These are phyloP conservation scores for Auricularia heimuer DNA, from an alignment of 768 basidiomycete species.

Conservation along the genomic window DNA sequence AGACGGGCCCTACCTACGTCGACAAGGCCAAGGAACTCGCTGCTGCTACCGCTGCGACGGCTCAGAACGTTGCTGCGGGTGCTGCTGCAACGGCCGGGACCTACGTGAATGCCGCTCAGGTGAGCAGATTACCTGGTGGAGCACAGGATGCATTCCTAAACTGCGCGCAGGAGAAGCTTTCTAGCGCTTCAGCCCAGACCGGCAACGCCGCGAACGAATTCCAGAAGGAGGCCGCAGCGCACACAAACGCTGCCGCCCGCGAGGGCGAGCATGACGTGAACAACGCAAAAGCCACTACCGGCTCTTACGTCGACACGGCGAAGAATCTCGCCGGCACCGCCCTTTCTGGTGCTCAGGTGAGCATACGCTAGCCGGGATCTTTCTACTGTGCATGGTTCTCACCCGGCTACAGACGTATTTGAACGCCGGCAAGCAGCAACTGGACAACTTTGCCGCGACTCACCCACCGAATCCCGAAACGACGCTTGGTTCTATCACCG, in stretches of 20 bases:
- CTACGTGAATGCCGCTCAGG: background rate
- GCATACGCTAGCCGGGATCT: conserved; percentile 2
- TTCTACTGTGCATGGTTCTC: background rate
- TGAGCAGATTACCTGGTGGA: background rate
- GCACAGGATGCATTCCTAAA: background rate
- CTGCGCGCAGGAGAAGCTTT: conserved; percentile 1
- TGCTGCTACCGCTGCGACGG: background rate
- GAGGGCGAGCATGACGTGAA: conserved; percentile 47
- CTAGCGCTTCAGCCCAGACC: conserved; percentile 10
- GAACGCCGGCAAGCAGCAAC: conserved; percentile 4
- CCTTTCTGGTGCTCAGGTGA: conserved; percentile 37
- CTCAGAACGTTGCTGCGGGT: conserved; percentile 1
- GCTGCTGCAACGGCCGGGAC: background rate
- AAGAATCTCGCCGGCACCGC: conserved; percentile 37
- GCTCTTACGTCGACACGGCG: conserved; percentile 45
- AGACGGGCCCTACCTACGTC: background rate
- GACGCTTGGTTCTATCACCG: conserved; percentile 16
- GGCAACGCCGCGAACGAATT: conserved; percentile 20
- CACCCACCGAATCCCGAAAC: background rate
- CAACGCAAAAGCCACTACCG: conserved; percentile 33
- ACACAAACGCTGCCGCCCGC: conserved; percentile 42
- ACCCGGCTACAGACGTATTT: conserved; percentile 3
- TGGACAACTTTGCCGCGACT: conserved; percentile 2
- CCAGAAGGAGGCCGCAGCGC: conserved; percentile 20
- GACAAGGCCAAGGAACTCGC: conserved; percentile 4